phyloP scores from a whole-genome alignment of 1,284 basidiomycete genomes.

The Cystobasidium sp. region DNA sequence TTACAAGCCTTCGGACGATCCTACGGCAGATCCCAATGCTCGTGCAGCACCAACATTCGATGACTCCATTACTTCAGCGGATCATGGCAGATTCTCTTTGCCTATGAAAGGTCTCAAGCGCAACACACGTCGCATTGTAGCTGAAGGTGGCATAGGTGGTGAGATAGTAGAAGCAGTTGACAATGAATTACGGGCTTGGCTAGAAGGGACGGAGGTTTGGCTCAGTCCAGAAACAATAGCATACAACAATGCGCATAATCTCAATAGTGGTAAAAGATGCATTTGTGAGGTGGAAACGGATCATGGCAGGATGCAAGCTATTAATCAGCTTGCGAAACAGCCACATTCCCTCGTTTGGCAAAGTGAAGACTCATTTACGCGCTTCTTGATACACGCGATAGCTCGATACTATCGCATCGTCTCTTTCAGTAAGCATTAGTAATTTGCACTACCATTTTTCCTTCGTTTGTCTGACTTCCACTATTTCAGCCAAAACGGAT shows the following conservation, averaged over 20 bases:
- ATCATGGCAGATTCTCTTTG: conserved; percentile 34
- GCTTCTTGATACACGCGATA: conserved; percentile 47
- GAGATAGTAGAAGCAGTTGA: conserved; percentile 34
- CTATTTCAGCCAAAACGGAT: conserved; percentile 22
- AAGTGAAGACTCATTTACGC: conserved; percentile 43
- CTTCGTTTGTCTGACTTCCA: not conserved
- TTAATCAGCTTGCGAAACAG: conserved; percentile 42
- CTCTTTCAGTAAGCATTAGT: conserved; percentile 40
- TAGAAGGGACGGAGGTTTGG: conserved; percentile 25
- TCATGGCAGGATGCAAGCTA: conserved; percentile 27
- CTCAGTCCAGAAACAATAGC: conserved; percentile 11
- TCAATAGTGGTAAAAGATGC: conserved; percentile 12
- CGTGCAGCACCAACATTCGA: conserved; percentile 16
- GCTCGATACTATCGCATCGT: conserved; percentile 48
- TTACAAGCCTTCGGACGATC: conserved; percentile 32
- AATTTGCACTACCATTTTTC: not conserved
- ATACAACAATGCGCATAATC: conserved; percentile 5
- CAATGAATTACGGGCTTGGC: conserved; percentile 21
- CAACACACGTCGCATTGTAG: conserved; percentile 30
- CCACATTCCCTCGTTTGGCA: conserved; percentile 47
- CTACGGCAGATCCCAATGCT: conserved; percentile 24
- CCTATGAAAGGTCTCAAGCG: conserved; percentile 38
- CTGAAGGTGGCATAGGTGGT: conserved; percentile 27
- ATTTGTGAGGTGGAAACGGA: conserved; percentile 31
- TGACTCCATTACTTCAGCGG: conserved; percentile 30